These are phyloP conservation scores for Pseudohalonectria lignicola DNA, from an alignment of 2,329 filamentous ascomycete genomes.

Conservation along the genomic window DNA sequence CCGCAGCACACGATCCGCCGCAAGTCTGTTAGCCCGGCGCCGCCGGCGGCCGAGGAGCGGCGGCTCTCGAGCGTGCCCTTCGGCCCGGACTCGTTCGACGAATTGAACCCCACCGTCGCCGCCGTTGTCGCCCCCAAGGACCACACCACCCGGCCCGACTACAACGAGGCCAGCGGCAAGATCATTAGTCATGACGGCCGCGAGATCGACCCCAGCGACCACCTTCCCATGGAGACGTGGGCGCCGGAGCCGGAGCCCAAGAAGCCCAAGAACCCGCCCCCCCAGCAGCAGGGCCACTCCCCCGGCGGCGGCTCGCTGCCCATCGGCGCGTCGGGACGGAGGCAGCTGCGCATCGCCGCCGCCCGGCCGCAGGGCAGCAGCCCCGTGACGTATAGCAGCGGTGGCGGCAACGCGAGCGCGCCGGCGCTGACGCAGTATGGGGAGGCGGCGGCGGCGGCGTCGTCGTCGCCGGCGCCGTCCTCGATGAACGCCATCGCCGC, in stretches of 20 bases:
- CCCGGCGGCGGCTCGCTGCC: not conserved
- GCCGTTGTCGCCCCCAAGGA: constrained; percentile 21
- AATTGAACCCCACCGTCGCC: constrained; percentile 50
- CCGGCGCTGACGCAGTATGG: too few relatives aligned
- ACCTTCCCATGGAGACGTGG: constrained; percentile 67
- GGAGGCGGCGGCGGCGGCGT: too few relatives aligned
- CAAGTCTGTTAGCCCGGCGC: constrained; percentile 66
- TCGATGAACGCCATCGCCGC: too few relatives aligned
- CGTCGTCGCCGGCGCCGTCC: too few relatives aligned
- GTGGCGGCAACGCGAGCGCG: not conserved
- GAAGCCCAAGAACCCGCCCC: constrained; percentile 26
- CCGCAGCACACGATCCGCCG: constrained; percentile 47
- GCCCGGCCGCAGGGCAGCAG: constrained; percentile 32
- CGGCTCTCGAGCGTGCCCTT: constrained; percentile 56
- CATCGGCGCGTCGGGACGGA: constrained; percentile 25
- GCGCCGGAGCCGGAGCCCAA: constrained; percentile 65
- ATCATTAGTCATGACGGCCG: constrained; percentile 67
- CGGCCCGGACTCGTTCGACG: constrained; percentile 65
- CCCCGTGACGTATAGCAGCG: constrained; percentile 12
- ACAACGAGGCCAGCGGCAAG: constrained; percentile 49
- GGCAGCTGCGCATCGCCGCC: constrained; percentile 35
- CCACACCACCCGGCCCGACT: constrained; percentile 21
- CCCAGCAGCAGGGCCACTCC: not conserved
- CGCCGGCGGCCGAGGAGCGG: constrained; percentile 32
- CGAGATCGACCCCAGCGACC: constrained; percentile 71